Evolutionary conservation across 2,329 filamentous ascomycete genomes (phyloP), one percentile per base, ranked within the genome.

Genomic region (Hymenoscyphus fraxineus): DNA sequence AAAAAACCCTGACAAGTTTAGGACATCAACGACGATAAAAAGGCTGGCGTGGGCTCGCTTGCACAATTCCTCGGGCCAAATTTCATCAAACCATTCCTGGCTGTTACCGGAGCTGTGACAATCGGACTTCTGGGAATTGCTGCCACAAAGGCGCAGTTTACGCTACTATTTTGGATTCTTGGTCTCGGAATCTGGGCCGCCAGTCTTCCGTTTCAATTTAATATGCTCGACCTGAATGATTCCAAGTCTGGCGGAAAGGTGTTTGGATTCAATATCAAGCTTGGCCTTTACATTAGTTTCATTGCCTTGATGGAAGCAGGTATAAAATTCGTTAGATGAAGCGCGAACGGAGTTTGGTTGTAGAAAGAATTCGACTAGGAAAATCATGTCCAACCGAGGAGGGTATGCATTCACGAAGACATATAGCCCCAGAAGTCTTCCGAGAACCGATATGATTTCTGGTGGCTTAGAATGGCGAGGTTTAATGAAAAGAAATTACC

Each of bases 81-180:
- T 51, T 57, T 57, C n/a, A 40, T 51, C 22, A 32, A 32, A 35
- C 32, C 38, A 6, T 60, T 60, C 22, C 32, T 60, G 15, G 59
- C 12, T 31, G 5, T 60, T 32, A 15, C 38, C 5, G 59, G 59
- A 6, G 7, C 38, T 12, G 16, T 60, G 13, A 38, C 32, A 32
- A 51, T 60, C 32, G 41, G 22, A 38, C 38, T 60, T 27, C 38
- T 60, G 15, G 59, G 13, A 27, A 10, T 60, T 7, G 38, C 59
- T 12, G 59, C 59, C 27, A 32, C 38, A 6, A 54, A 19, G 27
- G 59, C 59, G 4, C 22, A 60, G 27, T 39, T 60, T 16, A 39
- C 59, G n/a, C n/a, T 60, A 7, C 32, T 60, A 13, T 60, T 60
- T 38, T 60, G 59, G 59, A 27, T 51, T 35, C 38, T 60, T 60